Percentiles rank a stretch among this genome's conserved stretches.
These are phyloP conservation scores for Phaseolus lunatus DNA, from an alignment of 306 rosid genomes.

Conservation along the genomic window DNA sequence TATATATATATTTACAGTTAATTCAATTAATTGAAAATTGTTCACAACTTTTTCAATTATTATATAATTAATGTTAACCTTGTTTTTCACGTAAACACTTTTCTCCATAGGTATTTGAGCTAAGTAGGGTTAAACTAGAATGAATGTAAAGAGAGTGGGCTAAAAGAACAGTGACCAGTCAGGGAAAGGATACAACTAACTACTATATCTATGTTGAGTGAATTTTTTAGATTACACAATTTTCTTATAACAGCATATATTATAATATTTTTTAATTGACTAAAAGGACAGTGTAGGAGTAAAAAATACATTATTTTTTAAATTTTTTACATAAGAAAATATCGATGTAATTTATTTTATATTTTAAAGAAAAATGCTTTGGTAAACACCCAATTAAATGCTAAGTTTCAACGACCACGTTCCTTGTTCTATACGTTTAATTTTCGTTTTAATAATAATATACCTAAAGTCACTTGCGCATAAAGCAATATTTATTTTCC, in stretches of 20 bases:
- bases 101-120: neutral
- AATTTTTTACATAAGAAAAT: too few species aligned
- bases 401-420: neutral
- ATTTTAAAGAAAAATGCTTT: neutral
- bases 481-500: constrained; percentile 20
- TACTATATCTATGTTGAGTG: too few species aligned
- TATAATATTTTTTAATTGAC: too few species aligned
- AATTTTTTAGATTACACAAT: too few species aligned
- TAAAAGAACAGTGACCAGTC: neutral
- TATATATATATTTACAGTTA: too few species aligned
- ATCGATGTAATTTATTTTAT: neutral
- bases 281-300: too few species aligned
- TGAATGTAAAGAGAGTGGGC: neutral
- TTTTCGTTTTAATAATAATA: neutral
- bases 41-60: neutral
- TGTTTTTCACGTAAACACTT: too few species aligned
- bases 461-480: neutral
- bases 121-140: neutral
- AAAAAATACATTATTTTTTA: too few species aligned
- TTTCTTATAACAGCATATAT: too few species aligned
- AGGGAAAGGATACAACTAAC: neutral
- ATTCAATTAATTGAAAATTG: neutral
- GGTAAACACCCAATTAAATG: neutral
- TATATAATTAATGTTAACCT: too few species aligned
- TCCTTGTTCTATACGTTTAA: neutral